Evolutionary conservation across 495 filamentous ascomycete species (phyloP).

Genomic region (Beverwykella pulmonaria): DNA sequence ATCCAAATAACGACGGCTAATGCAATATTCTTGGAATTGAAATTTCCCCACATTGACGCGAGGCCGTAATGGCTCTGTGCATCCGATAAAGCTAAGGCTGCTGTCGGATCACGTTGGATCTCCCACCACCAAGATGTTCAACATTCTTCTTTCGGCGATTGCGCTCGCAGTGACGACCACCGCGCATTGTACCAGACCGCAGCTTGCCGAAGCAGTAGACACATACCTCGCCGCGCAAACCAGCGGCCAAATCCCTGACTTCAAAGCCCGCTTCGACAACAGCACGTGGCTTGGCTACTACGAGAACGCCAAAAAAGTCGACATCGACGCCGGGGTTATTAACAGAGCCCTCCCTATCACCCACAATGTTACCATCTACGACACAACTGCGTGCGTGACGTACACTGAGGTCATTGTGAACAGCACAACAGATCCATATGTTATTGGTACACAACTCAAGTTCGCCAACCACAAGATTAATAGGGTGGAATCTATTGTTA

Average conservation of each 20-base stretch:
- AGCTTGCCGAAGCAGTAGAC: constrained; percentile 16
- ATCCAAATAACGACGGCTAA: neutral
- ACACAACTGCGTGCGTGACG: constrained; percentile 56
- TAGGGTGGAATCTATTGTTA: constrained; percentile 51
- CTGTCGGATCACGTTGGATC: no score
- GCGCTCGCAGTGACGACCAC: constrained; percentile 19
- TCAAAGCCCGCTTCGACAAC: constrained; percentile 33
- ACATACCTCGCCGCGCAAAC: constrained; percentile 23
- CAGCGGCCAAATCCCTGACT: constrained; percentile 3
- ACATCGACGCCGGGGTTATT: constrained; percentile 47
- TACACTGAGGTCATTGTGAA: constrained; percentile 57
- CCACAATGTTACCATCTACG: constrained; percentile 53
- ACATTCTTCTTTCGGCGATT: neutral
- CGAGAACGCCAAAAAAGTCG: constrained; percentile 45
- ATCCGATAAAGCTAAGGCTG: neutral
- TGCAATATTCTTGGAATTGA: neutral
- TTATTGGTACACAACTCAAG: constrained; percentile 56
- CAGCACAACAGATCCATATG: constrained; percentile 49
- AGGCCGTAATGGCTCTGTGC: neutral
- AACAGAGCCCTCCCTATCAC: constrained; percentile 49
- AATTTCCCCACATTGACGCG: constrained; percentile 4
- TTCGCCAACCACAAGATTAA: constrained; percentile 44
- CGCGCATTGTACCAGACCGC: constrained; percentile 23
- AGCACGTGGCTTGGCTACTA: constrained; percentile 41
- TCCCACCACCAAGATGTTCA: neutral